phyloP scores from a whole-genome alignment of 257 asterid species.

The Nicotiana noctiflora region DNA sequence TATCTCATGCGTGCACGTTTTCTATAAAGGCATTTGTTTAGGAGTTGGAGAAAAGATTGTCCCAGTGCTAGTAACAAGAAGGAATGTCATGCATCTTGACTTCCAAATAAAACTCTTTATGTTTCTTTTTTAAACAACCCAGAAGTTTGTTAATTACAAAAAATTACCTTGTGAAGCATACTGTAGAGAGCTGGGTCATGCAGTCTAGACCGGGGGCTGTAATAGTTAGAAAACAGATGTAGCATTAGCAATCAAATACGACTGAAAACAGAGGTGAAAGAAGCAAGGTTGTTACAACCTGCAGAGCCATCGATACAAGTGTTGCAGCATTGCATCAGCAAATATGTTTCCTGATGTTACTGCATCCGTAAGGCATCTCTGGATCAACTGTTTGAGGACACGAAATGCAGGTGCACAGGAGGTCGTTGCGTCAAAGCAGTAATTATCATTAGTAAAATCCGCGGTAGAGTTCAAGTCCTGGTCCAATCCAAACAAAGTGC shows the following conservation, averaged over 20 bases:
- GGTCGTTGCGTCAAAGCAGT: slow-evolving; percentile 61
- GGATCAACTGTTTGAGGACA: slow-evolving; percentile 85
- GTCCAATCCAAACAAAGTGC: slow-evolving; percentile 82
- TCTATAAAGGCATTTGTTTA: neutral
- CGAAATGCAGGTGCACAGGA: slow-evolving; percentile 94
- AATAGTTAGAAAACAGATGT: slow-evolving; percentile 20
- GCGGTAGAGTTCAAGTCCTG: slow-evolving; percentile 48
- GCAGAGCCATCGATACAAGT: slow-evolving; percentile 98
- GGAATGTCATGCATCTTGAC: neutral
- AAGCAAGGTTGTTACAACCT: slow-evolving; percentile 38
- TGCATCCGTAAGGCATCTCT: slow-evolving; percentile 90
- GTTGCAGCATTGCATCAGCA: slow-evolving; percentile 89
- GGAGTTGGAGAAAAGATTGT: neutral
- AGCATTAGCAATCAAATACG: slow-evolving; percentile 2
- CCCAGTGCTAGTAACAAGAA: neutral
- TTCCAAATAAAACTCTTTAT: neutral
- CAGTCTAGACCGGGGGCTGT: slow-evolving; percentile 89
- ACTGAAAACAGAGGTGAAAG: slow-evolving; percentile 13
- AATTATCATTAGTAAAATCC: slow-evolving; percentile 44
- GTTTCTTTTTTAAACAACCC: neutral
- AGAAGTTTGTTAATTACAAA: neutral
- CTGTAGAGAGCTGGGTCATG: slow-evolving; percentile 96
- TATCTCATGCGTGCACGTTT: neutral
- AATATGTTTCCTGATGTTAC: slow-evolving; percentile 86
- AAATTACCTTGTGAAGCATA: slow-evolving; percentile 90